Percentiles rank a stretch among this genome's conserved stretches.
Evolutionary conservation across 345 rosid genomes (phyloP).

Genomic region (Eucalyptus coolabah): DNA sequence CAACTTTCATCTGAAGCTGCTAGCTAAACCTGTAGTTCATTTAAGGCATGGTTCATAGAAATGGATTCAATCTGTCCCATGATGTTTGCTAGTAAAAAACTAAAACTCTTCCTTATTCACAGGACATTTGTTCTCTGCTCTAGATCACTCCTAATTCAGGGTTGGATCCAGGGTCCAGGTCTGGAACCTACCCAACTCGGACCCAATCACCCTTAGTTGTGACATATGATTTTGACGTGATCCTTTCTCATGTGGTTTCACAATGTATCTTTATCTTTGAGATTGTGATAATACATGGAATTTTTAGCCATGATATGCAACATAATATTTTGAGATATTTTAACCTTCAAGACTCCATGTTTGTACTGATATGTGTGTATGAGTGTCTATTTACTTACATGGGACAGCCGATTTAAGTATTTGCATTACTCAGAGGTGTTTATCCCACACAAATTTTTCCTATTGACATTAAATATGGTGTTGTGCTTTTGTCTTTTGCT

Average conservation of each 20-base stretch:
- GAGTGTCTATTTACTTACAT: neutral
- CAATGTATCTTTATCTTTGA: neutral
- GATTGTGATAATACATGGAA: neutral
- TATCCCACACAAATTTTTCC: neutral
- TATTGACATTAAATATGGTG: neutral
- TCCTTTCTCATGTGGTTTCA: neutral
- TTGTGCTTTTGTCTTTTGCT: neutral
- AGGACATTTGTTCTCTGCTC: no score
- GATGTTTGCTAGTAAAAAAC: no score
- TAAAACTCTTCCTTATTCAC: no score
- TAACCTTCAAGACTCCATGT: neutral
- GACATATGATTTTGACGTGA: neutral
- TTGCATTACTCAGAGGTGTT: neutral
- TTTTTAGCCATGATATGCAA: neutral
- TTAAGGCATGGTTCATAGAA: no score
- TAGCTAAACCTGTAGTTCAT: no score
- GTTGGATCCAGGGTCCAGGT: no score
- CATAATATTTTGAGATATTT: neutral
- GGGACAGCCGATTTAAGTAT: neutral
- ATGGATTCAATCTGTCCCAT: no score
- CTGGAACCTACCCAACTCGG: no score
- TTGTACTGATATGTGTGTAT: neutral
- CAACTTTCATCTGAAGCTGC: no score
- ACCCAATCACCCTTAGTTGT: no score
- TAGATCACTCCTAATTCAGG: no score